Conservation (phyloP, 2,329 filamentous ascomycete genomes). For the Sclerotiophoma versabilis region DNA sequence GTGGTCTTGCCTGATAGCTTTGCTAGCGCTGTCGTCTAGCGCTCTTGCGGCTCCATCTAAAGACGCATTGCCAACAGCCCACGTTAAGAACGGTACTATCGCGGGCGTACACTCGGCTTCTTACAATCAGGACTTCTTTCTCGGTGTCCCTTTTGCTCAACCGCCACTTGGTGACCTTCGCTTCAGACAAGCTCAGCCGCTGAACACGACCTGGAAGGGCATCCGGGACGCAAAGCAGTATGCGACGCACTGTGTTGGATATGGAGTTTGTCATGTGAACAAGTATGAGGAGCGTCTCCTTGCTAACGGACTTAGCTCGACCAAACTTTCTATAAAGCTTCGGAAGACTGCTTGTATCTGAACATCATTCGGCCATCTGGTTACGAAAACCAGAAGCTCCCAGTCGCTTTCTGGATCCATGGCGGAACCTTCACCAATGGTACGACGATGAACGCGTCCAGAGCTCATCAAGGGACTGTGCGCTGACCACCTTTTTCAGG, state of each 20-base stretch:
- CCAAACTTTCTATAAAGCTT: conserved; percentile 21
- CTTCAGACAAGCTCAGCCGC: conserved; percentile 20
- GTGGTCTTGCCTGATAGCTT: conserved; percentile 4
- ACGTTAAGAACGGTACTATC: conserved; percentile 52
- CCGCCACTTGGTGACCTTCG: conserved; percentile 40
- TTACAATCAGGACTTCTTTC: conserved; percentile 52
- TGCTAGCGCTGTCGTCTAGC: conserved; percentile 1
- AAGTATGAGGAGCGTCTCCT: background rate
- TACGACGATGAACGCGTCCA: background rate
- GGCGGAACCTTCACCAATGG: conserved; percentile 45
- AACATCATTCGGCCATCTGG: conserved; percentile 43
- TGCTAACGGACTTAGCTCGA: conserved; percentile 13
- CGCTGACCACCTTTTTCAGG: conserved; percentile 25
- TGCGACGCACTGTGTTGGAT: conserved; percentile 29
- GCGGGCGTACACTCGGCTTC: conserved; percentile 43
- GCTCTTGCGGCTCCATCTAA: background rate
- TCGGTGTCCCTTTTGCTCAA: conserved; percentile 27
- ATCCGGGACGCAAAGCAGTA: conserved; percentile 46
- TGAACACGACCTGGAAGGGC: conserved; percentile 34
- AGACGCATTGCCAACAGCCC: conserved; percentile 33
- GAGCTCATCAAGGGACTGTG: background rate
- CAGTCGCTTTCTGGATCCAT: conserved; percentile 25
- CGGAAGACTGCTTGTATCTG: conserved; percentile 51
- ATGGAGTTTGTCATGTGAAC: conserved; percentile 5
- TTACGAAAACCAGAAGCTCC: conserved; percentile 10